Base-by-base conservation (phyloP, 352 stramenopile species). In the Pelagophyceae sp. region DNA sequence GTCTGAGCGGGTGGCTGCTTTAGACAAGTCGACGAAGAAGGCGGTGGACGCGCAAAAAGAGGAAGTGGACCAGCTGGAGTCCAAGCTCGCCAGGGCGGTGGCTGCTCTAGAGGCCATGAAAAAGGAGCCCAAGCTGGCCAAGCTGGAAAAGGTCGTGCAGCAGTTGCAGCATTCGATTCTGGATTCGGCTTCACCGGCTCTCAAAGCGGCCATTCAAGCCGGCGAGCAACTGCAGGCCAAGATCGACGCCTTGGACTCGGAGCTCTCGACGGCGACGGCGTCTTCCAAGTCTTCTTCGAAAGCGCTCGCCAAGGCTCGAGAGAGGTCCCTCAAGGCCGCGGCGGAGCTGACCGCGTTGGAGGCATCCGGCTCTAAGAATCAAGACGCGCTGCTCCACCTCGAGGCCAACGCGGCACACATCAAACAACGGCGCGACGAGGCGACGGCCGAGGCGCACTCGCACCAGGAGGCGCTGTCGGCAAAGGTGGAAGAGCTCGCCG, bases 271-370 rank as follows among this genome's bases (percentile, higher is more conserved):
- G 79, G 89, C 91, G 64, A 86, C 85, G 31, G 89, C 93, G 5
- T 88, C 94, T 67, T 90, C 90, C 45, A 92, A 93, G 80, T 90
- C 83, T 33, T 87, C 84, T 67, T 85, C 93, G 78, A 94, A 89
- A 35, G 91, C 98, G 54, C 83, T 93, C n/a, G 83, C 89, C 75
- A 84, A 86, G 38, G 86, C 83, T 0, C 85, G 87, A 19, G 82
- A 86, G 45, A 90, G 90, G 29, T 87, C 97, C 38, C 87, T 94
- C 37, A 80, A 88, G 45, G 95, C 96, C 61, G 87, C 91, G 40
- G 80, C 83, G 19, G 91, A 98, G 82, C 91, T 96, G 72, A 91
- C 92, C 71, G 85, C 85, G 3, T 92, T 99, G 76, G 93, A 98
- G 78, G 88, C 96, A 32, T 90, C 95, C 61, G 95, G 94, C 0